Evolutionary conservation across 2,329 filamentous ascomycete genomes (phyloP).

Genomic region (Trichoderma cornu-damae): DNA sequence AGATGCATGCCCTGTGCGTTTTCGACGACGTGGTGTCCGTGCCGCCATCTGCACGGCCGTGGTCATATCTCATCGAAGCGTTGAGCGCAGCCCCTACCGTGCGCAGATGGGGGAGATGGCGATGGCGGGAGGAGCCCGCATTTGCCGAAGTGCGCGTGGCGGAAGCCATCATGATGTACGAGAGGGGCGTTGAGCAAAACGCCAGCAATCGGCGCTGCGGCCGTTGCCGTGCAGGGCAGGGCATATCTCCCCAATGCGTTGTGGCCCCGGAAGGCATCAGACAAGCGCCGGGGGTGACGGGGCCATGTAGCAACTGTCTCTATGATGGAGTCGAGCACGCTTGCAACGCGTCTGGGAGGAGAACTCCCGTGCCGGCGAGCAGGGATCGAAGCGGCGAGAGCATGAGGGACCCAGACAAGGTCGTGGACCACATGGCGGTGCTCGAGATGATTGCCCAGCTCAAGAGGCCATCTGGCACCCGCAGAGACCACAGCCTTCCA

Average conservation of each 20-base stretch:
- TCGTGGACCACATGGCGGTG: slow-evolving; percentile 28
- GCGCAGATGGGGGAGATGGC: slow-evolving; percentile 24
- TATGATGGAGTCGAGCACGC: slow-evolving; percentile 21
- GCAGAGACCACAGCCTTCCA: slow-evolving; percentile 23
- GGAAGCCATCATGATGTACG: slow-evolving; percentile 27
- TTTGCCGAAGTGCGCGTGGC: slow-evolving; percentile 19
- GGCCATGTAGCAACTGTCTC: slow-evolving; percentile 27
- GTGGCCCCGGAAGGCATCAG: slow-evolving; percentile 21
- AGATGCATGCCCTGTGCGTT: slow-evolving; percentile 24
- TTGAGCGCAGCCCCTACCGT: slow-evolving; percentile 11
- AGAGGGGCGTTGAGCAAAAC: slow-evolving; percentile 23
- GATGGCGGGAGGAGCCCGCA: slow-evolving; percentile 22
- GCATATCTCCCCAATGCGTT: slow-evolving; percentile 26
- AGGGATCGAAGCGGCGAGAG: slow-evolving; percentile 17
- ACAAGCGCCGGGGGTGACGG: slow-evolving; percentile 16
- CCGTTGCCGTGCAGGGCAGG: slow-evolving; percentile 24
- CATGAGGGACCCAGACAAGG: slow-evolving; percentile 22
- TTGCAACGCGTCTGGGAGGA: slow-evolving; percentile 15
- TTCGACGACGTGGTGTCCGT: slow-evolving; percentile 21
- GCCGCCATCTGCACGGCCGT: slow-evolving; percentile 15
- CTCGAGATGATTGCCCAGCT: slow-evolving; percentile 27
- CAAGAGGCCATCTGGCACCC: slow-evolving; percentile 21
- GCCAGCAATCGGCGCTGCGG: slow-evolving; percentile 22
- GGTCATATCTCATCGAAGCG: slow-evolving; percentile 18
- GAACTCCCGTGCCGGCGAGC: slow-evolving; percentile 18